These are phyloP conservation scores for Chlamydomonas sphaeroides DNA, from an alignment of 139 green algal genomes.

Conservation along the genomic window DNA sequence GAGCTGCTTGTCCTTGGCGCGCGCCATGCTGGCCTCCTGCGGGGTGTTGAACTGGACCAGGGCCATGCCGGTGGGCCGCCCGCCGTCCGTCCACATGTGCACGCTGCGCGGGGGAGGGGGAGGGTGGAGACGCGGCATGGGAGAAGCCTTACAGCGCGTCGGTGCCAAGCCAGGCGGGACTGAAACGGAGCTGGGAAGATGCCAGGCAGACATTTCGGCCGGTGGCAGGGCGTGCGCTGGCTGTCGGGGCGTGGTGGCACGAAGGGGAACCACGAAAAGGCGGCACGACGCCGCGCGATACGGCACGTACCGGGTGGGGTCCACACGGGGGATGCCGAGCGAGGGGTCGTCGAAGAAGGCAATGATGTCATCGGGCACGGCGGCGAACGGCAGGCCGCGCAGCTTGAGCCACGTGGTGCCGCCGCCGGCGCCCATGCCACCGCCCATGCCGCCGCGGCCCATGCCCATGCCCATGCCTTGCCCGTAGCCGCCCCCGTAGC, in stretches of 20 bases:
- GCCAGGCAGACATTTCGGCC: too few species aligned
- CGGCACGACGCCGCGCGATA: too few species aligned
- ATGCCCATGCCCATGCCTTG: constrained; percentile 20
- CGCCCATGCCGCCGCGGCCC: neutral
- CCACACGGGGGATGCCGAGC: constrained; percentile 49
- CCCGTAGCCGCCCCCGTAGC: constrained; percentile 41
- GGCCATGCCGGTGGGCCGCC: constrained; percentile 76
- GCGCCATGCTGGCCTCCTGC: constrained; percentile 68
- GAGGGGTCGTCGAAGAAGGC: constrained; percentile 83
- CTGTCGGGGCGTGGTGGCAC: too few species aligned
- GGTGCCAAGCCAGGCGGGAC: too few species aligned
- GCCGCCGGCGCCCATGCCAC: neutral
- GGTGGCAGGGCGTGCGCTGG: too few species aligned
- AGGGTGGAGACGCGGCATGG: too few species aligned
- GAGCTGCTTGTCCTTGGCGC: constrained; percentile 82
- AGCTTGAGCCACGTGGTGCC: constrained; percentile 80
- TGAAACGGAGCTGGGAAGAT: too few species aligned
- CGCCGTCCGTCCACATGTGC: constrained; percentile 69
- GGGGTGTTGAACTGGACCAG: constrained; percentile 82
- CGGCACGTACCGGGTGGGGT: constrained; percentile 46
- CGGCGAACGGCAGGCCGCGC: constrained; percentile 85
- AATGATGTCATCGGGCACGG: constrained; percentile 78
- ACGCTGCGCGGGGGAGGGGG: constrained; percentile 76
- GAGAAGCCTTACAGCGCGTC: too few species aligned
- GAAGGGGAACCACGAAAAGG: too few species aligned